Evolutionary conservation across 257 asterid species (phyloP).

Genomic region (Solanum medicagineum): DNA sequence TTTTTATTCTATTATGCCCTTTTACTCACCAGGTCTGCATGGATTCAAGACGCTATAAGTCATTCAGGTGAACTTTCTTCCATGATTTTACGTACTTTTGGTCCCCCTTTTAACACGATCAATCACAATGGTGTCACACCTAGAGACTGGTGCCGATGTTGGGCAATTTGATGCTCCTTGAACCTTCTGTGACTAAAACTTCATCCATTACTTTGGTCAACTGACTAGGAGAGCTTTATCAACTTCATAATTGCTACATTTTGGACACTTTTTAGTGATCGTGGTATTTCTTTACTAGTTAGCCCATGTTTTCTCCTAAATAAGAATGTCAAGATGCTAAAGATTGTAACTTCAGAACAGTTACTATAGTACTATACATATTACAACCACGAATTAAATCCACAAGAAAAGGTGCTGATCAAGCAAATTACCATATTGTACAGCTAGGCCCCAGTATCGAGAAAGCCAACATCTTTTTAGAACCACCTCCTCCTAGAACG

Average conservation of each 20-base stretch:
- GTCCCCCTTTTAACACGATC: neutral
- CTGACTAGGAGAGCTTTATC: neutral
- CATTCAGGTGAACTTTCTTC: neutral
- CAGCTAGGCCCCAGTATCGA: conserved; percentile 96
- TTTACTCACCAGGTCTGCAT: neutral
- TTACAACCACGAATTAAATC: neutral
- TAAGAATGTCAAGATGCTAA: neutral
- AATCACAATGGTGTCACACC: neutral
- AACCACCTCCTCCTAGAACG: conserved; percentile 91
- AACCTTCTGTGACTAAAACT: neutral
- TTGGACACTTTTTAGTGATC: neutral
- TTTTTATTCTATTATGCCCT: neutral
- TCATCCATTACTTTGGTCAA: neutral
- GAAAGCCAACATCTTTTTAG: conserved; percentile 99
- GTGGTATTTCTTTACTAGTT: neutral
- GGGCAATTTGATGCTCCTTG: neutral
- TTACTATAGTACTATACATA: neutral
- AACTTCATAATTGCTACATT: neutral
- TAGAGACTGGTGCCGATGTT: neutral
- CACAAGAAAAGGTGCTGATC: neutral
- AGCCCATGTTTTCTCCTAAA: neutral
- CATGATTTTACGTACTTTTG: neutral
- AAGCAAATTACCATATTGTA: conserved; percentile 61
- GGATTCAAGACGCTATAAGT: neutral
- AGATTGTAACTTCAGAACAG: neutral